Conservation (phyloP, 1,284 basidiomycete genomes). For the Microbotryum saponariae region DNA sequence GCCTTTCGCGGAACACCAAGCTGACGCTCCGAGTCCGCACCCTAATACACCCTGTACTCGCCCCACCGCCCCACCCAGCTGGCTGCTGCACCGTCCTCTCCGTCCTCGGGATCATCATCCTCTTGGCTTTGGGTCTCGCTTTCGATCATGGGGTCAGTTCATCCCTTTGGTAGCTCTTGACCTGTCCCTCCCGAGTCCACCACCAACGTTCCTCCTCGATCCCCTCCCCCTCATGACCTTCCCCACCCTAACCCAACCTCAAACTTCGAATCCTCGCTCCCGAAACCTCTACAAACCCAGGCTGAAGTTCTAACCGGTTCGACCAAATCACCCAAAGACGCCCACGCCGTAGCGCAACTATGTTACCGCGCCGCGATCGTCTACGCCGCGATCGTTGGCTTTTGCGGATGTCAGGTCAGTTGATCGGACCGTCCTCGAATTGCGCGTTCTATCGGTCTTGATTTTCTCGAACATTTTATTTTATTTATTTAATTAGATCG, state of each 20-base stretch:
- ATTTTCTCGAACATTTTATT: no score
- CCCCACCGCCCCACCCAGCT: constrained; percentile 38
- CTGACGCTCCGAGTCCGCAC: no score
- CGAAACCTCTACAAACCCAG: background rate
- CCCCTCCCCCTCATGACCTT: background rate
- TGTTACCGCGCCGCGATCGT: constrained; percentile 23
- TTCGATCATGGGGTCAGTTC: constrained; percentile 24
- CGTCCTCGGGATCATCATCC: constrained; percentile 49
- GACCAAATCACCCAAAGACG: constrained; percentile 16
- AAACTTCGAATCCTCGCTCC: background rate
- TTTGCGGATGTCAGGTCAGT: constrained; percentile 24
- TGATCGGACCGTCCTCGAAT: no score
- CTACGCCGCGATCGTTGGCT: constrained; percentile 22
- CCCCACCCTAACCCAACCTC: no score
- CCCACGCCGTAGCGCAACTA: constrained; percentile 18
- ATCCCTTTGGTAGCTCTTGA: background rate
- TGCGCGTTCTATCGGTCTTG: no score
- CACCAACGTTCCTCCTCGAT: background rate
- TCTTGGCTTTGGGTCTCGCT: constrained; percentile 37
- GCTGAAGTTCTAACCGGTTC: constrained; percentile 23
- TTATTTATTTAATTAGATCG: constrained; percentile 5
- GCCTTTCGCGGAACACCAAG: background rate
- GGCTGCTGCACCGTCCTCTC: constrained; percentile 50
- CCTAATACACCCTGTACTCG: constrained; percentile 13
- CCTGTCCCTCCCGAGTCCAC: background rate